Percentiles rank a stretch among this genome's conserved stretches.
Conservation (phyloP, 2,329 filamentous ascomycete genomes). For the Alternaria metachromatica region DNA sequence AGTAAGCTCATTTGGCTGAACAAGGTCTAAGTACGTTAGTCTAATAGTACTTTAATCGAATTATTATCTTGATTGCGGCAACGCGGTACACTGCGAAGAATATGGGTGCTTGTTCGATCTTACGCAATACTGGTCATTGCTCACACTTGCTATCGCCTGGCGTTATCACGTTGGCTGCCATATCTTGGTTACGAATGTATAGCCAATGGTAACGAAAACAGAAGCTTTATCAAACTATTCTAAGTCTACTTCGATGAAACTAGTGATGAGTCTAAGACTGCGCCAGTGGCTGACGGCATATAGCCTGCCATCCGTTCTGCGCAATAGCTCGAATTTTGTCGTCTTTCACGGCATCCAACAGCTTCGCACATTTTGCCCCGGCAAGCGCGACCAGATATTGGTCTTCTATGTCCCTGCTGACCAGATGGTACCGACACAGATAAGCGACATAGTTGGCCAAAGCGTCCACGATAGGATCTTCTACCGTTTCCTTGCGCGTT, state of each 20-base stretch:
- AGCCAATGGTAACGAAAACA: background rate
- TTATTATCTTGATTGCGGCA: background rate
- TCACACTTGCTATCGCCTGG: background rate
- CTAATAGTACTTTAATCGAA: background rate
- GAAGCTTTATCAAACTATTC: background rate
- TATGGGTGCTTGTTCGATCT: background rate
- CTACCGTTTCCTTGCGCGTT: background rate
- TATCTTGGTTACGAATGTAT: background rate
- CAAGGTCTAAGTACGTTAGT: constrained; percentile 33
- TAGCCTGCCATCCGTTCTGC: background rate
- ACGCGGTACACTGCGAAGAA: background rate
- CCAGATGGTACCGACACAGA: constrained; percentile 1
- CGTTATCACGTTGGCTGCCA: background rate
- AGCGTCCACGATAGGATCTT: constrained; percentile 2
- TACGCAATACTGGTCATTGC: background rate
- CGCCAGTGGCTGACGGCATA: background rate
- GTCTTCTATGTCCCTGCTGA: background rate
- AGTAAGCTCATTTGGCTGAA: constrained; percentile 65
- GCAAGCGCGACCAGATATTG: background rate
- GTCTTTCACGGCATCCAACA: background rate
- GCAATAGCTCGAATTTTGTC: background rate
- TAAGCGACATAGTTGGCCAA: constrained; percentile 10
- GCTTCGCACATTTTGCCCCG: background rate
- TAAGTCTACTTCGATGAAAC: background rate
- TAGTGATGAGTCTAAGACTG: background rate